Base-by-base conservation (phyloP, 2,329 filamentous ascomycete genomes). In the Ophiostoma ips region DNA sequence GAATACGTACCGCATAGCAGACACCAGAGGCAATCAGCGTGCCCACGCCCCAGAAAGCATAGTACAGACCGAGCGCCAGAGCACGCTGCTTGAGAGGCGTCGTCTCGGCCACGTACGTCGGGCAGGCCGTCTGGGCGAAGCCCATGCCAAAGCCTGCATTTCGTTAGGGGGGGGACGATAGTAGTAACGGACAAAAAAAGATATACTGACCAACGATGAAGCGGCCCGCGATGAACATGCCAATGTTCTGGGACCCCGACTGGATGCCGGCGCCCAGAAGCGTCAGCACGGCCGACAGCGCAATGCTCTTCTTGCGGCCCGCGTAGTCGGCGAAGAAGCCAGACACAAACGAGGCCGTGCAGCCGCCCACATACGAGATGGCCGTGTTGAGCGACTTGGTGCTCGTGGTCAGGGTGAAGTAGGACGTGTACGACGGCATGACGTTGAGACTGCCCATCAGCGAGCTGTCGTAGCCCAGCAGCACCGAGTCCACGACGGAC, bases 41-140 rank as follows among this genome's bases (percentile, higher is more conserved):
- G 52, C 86, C 86, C 24, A 90, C 75, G 1, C 84, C 84, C 48
- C 90, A 63, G 84, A 89, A 89, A 60, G 89, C 88, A 58, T 90
- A 84, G 62, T 89, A 85, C 3, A 92, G 69, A 28, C 78, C 76
- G 0, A 84, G 89, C 30, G 90, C 75, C 55, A 80, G 71, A 13
- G 85, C 85, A 62, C 86, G 77, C 58, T 90, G 90, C 52, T 73
- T 75, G 1, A 85, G 85, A 61, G 90, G 85, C 3, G 82, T 80
- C 21, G 90, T 72, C 60, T 92, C 86, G n/a, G 46, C 57, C 36
- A 55, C 36, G 16, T 55, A 49, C 24, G 44, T 44, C 2, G 53
- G 50, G 6, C 51, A 48, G 2, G 49, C 47, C 63, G 66, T 68
- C 36, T 62, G 61, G 49, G 69, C 55, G 15, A 43, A 43, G 9